These are phyloP conservation scores for Harringtonia aguacate DNA, from an alignment of 2,329 filamentous ascomycete genomes.

Conservation along the genomic window DNA sequence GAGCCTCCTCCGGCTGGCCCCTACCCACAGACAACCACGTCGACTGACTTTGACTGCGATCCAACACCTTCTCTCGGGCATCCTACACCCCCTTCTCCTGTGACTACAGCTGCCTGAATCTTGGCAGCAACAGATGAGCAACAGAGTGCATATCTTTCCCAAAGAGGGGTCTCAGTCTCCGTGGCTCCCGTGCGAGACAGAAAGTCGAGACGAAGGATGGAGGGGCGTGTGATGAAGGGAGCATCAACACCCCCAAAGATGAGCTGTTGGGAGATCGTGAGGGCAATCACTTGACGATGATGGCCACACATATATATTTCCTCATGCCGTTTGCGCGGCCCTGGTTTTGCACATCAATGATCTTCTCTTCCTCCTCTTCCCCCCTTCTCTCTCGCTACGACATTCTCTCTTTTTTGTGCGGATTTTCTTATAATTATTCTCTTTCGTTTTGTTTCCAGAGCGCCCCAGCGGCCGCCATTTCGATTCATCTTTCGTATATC, in stretches of 20 bases:
- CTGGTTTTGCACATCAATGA: slow-evolving; percentile 7
- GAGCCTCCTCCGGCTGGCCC: too few relatives aligned
- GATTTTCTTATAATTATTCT: slow-evolving; percentile 1
- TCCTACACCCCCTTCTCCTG: too few relatives aligned
- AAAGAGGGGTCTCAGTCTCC: slow-evolving; percentile 3
- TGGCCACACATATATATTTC: slow-evolving; percentile 2
- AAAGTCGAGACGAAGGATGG: too few relatives aligned
- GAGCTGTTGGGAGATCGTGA: background rate
- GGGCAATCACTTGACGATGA: background rate
- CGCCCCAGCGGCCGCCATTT: slow-evolving; percentile 14
- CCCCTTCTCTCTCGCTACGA: slow-evolving; percentile 7
- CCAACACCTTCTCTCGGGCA: too few relatives aligned
- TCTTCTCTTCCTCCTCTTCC: slow-evolving; percentile 3
- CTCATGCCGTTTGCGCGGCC: background rate
- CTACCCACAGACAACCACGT: too few relatives aligned
- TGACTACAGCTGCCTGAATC: too few relatives aligned
- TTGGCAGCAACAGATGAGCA: too few relatives aligned
- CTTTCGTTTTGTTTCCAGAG: slow-evolving; percentile 3
- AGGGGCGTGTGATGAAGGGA: background rate
- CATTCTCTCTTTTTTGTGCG: slow-evolving; percentile 6
- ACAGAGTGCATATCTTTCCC: background rate
- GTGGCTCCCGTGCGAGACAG: background rate
- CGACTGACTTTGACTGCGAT: too few relatives aligned
- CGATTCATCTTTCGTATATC: background rate
- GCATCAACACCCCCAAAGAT: background rate